phyloP scores from a whole-genome alignment of 2,329 filamentous ascomycete species.

The Monosporascus cannonballus region DNA sequence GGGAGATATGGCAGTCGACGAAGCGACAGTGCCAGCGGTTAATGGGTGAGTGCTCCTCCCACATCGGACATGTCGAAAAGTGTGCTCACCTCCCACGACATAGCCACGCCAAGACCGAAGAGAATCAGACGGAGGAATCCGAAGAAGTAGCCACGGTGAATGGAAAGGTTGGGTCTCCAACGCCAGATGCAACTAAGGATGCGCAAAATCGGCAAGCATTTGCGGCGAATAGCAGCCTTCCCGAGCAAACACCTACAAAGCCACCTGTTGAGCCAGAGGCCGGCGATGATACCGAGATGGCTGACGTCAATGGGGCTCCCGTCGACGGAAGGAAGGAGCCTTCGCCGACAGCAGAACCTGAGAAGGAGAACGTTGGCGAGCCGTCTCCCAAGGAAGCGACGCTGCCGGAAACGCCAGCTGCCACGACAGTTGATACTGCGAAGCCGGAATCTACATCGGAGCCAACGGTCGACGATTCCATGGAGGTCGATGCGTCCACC shows the following conservation, averaged over 20 bases:
- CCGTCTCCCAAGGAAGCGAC: conserved; percentile 2
- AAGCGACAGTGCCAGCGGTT: conserved; percentile 30
- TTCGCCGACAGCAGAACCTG: neutral
- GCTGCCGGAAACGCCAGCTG: conserved; percentile 1
- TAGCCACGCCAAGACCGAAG: conserved; percentile 16
- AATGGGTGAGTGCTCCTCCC: conserved; percentile 50
- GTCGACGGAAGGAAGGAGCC: conserved; percentile 3
- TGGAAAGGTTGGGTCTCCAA: conserved; percentile 13
- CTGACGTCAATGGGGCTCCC: conserved; percentile 9
- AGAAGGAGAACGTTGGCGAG: conserved; percentile 1
- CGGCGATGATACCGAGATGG: conserved; percentile 12
- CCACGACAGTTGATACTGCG: conserved; percentile 4
- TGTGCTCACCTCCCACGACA: neutral
- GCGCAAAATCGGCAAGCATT: conserved; percentile 17
- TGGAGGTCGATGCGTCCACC: conserved; percentile 23
- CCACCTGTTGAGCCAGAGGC: neutral
- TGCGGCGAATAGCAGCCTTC: conserved; percentile 13
- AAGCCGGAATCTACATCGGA: conserved; percentile 1
- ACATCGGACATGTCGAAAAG: neutral
- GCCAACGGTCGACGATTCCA: conserved; percentile 14
- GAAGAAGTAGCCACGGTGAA: conserved; percentile 15
- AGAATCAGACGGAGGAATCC: conserved; percentile 8
- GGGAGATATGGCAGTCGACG: conserved; percentile 44
- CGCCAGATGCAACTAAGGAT: conserved; percentile 5
- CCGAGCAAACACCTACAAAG: conserved; percentile 11